Evolutionary conservation across 805 yeast species (phyloP).

Genomic region (Tetrapisispora namnaoensis): DNA sequence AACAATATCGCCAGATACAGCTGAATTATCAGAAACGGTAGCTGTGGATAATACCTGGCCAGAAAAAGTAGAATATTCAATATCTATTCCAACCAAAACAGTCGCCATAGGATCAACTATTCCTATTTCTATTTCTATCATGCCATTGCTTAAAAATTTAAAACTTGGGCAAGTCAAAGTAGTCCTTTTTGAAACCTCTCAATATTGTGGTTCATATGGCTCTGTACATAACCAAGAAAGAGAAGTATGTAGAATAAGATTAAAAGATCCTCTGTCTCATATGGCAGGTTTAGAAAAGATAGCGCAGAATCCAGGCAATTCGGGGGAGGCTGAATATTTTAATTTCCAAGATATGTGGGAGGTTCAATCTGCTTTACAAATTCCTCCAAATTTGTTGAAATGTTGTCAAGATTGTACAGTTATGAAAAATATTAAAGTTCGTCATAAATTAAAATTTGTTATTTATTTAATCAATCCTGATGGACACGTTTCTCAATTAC

Average conservation of each 20-base stretch:
- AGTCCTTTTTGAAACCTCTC: conserved; percentile 55
- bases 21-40: conserved; percentile 82
- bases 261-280: conserved; percentile 29
- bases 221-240: conserved; percentile 56
- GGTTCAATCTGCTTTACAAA: conserved; percentile 43
- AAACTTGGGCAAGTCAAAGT: conserved; percentile 62
- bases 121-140: conserved; percentile 58
- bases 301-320: too few species aligned
- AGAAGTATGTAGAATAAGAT: conserved; percentile 42
- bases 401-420: conserved; percentile 85
- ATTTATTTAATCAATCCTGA: conserved; percentile 77
- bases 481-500: conserved; percentile 83
- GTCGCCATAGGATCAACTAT: conserved; percentile 78
- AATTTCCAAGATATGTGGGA: conserved; percentile 61
- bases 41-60: conserved; percentile 97
- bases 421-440: conserved; percentile 58
- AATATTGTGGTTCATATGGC: conserved; percentile 49
- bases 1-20: conserved; percentile 77
- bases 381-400: conserved; percentile 66
- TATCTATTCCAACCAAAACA: conserved; percentile 80
- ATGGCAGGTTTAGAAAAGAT: not conserved
- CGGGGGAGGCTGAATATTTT: too few species aligned
- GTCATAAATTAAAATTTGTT: conserved; percentile 79
- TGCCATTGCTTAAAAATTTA: conserved; percentile 76
- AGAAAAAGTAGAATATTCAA: conserved; percentile 76